Evolutionary conservation across 2,329 filamentous ascomycete species (phyloP).

Genomic region (Trichoderma sp.): DNA sequence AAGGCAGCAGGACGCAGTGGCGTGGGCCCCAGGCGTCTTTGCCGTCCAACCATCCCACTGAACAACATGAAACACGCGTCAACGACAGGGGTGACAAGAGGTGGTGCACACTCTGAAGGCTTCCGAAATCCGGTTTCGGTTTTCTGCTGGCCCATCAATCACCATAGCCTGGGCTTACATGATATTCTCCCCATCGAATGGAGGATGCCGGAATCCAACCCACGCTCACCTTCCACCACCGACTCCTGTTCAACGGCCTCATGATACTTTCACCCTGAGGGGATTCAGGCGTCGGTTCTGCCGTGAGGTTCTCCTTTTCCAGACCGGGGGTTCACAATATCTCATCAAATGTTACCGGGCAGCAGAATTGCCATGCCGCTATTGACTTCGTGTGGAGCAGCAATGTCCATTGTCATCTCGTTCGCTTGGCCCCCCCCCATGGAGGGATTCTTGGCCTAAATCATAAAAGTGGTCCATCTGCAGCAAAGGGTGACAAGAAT

Average conservation of each 20-base stretch:
- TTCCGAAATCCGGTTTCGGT: neutral
- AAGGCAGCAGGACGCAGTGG: neutral
- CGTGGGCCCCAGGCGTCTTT: neutral
- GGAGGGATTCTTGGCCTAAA: constrained; percentile 14
- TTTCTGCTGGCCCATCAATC: neutral
- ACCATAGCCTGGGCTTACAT: neutral
- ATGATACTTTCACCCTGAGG: neutral
- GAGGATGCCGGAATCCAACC: neutral
- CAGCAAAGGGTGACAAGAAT: constrained; percentile 3
- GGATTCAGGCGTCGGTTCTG: neutral
- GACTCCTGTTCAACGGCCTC: neutral
- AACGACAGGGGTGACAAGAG: neutral
- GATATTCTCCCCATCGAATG: neutral
- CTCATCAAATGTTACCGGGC: constrained; percentile 8
- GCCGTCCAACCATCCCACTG: constrained; percentile 8
- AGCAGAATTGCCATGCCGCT: constrained; percentile 3
- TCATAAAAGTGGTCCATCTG: constrained; percentile 15
- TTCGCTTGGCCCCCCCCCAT: constrained; percentile 3
- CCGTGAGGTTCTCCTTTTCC: constrained; percentile 7
- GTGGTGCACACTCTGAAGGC: neutral
- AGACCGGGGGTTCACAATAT: neutral
- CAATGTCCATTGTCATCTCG: constrained; percentile 15
- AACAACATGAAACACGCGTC: constrained; percentile 16
- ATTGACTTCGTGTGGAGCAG: constrained; percentile 4
- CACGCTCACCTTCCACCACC: neutral